These are phyloP conservation scores for Podila epicladia DNA, from an alignment of 192 early-diverging fungal species.

Conservation along the genomic window DNA sequence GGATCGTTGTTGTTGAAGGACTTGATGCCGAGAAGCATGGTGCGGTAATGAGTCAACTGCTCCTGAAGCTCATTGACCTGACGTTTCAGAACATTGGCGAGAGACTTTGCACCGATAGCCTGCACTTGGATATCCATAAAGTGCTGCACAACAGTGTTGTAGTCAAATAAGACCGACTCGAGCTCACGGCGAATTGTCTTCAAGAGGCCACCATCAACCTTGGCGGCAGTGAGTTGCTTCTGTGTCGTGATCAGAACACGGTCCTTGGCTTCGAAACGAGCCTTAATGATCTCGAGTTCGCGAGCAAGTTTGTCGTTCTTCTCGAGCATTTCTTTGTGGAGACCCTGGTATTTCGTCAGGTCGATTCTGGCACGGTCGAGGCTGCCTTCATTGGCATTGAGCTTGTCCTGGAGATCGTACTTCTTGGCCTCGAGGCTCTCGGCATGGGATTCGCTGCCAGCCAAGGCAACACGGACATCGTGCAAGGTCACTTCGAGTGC, in stretches of 20 bases:
- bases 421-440: slow-evolving; percentile 47
- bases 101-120: slow-evolving; percentile 35
- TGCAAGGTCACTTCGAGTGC: slow-evolving; percentile 45
- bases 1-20: slow-evolving; percentile 51
- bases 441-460: slow-evolving; percentile 31
- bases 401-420: slow-evolving; percentile 45
- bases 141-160: slow-evolving; percentile 48
- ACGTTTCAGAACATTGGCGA: slow-evolving; percentile 35
- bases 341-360: slow-evolving; percentile 28
- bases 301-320: slow-evolving; percentile 30
- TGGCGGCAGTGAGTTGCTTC: slow-evolving; percentile 33
- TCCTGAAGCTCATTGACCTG: slow-evolving; percentile 34
- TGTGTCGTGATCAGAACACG: slow-evolving; percentile 31
- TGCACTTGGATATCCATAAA: slow-evolving; percentile 48
- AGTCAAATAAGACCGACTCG: slow-evolving; percentile 45
- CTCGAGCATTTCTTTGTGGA: slow-evolving; percentile 41
- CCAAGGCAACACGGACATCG: slow-evolving; percentile 42
- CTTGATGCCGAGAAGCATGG: slow-evolving; percentile 45
- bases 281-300: slow-evolving; percentile 27
- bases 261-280: slow-evolving; percentile 45
- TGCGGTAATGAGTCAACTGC: slow-evolving; percentile 33
- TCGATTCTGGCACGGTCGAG: slow-evolving; percentile 32
- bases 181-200: slow-evolving; percentile 44
- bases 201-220: slow-evolving; percentile 34
- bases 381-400: slow-evolving; percentile 25